These are phyloP conservation scores for Cladophialophora psammophila DNA, from an alignment of 2,329 filamentous ascomycete species.

Conservation along the genomic window DNA sequence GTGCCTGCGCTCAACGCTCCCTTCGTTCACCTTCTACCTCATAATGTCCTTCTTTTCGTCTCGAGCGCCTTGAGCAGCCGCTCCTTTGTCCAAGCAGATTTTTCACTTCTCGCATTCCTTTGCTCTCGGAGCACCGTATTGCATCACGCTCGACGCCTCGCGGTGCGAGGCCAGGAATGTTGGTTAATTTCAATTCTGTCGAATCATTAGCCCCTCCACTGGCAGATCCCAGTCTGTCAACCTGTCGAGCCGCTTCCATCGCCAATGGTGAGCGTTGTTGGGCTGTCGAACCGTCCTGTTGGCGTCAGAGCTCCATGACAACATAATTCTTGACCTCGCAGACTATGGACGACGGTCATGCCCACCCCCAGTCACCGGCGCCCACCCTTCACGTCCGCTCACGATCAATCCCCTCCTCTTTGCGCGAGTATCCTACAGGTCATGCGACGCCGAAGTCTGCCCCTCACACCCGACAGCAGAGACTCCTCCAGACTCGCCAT, in stretches of 20 bases:
- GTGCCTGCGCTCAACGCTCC: background rate
- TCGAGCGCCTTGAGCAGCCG: background rate
- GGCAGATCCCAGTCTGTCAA: slow-evolving; percentile 2
- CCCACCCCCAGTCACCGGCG: slow-evolving; percentile 30
- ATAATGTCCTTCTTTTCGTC: background rate
- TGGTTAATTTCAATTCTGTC: slow-evolving; percentile 28
- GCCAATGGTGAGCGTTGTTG: slow-evolving; percentile 31
- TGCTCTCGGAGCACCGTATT: slow-evolving; percentile 29
- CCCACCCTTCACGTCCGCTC: slow-evolving; percentile 27
- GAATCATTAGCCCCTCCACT: slow-evolving; percentile 24
- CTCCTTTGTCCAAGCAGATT: slow-evolving; percentile 6
- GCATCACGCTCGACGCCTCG: slow-evolving; percentile 25
- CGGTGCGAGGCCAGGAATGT: slow-evolving; percentile 36
- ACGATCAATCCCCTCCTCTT: slow-evolving; percentile 27
- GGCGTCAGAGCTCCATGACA: slow-evolving; percentile 24
- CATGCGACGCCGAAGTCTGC: slow-evolving; percentile 31
- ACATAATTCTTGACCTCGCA: slow-evolving; percentile 25
- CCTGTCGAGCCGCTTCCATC: slow-evolving; percentile 11
- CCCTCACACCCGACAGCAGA: slow-evolving; percentile 37
- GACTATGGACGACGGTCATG: slow-evolving; percentile 35
- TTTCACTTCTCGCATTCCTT: slow-evolving; percentile 34
- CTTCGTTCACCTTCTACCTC: background rate
- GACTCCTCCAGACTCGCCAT: slow-evolving; percentile 38
- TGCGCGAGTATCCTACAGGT: slow-evolving; percentile 22
- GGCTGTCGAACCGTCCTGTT: slow-evolving; percentile 23